Percentiles rank a stretch among this genome's conserved stretches.
phyloP scores from a whole-genome alignment of 495 filamentous ascomycete species.

The Penicillium riverlandense region DNA sequence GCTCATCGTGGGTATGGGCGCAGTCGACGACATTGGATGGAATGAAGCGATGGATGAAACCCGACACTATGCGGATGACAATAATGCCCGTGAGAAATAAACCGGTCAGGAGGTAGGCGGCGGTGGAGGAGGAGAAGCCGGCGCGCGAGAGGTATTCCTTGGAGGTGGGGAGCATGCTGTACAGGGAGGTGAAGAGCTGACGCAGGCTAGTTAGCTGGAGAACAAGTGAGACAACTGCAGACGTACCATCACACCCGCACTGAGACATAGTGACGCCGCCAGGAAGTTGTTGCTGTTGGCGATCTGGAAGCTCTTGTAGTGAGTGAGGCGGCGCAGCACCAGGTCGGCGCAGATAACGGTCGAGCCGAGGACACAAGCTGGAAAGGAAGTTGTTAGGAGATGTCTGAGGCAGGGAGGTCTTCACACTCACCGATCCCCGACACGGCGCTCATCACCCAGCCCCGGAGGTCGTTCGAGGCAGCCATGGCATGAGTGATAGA shows the following conservation, averaged over 20 bases:
- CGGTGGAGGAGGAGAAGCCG: constrained; percentile 54
- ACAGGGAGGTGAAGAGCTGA: constrained; percentile 87
- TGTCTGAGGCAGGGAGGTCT: neutral
- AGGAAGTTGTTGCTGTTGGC: constrained; percentile 84
- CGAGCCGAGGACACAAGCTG: constrained; percentile 77
- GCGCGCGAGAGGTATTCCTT: constrained; percentile 65
- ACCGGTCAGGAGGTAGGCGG: constrained; percentile 65
- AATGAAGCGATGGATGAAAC: constrained; percentile 71
- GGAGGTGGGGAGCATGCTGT: constrained; percentile 87
- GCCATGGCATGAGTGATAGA: constrained; percentile 24
- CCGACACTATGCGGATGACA: constrained; percentile 74
- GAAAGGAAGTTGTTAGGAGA: constrained; percentile 4
- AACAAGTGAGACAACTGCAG: neutral
- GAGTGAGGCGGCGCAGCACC: constrained; percentile 61
- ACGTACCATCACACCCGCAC: constrained; percentile 94
- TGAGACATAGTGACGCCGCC: constrained; percentile 80
- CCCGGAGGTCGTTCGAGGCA: constrained; percentile 73
- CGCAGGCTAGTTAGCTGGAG: constrained; percentile 6
- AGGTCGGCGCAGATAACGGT: constrained; percentile 82
- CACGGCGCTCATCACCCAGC: constrained; percentile 85
- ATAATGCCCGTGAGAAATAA: constrained; percentile 78
- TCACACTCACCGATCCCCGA: constrained; percentile 65
- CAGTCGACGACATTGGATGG: constrained; percentile 94
- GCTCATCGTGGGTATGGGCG: constrained; percentile 62
- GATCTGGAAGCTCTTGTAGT: constrained; percentile 73